A percentile compares a stretch with the other conserved stretches of the same genome.
These are phyloP conservation scores for Aquilaria yunnanensis DNA, from an alignment of 345 rosid genomes.

Conservation along the genomic window DNA sequence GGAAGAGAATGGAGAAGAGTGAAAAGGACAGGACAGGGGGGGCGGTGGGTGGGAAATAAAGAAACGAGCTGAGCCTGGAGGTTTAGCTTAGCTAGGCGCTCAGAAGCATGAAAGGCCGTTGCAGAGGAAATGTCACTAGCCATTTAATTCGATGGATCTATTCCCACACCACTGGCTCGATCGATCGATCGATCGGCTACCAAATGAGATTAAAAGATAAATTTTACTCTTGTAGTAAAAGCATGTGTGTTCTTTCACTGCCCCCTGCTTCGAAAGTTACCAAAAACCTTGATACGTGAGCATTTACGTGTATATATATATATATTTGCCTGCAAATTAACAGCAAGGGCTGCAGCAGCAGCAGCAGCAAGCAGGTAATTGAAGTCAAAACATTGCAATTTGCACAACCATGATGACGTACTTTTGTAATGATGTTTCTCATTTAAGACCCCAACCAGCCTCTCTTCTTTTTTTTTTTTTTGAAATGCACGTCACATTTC, in stretches of 20 bases:
- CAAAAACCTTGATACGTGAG: constrained; percentile 11
- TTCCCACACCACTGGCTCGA: no score
- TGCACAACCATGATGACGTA: constrained; percentile 59
- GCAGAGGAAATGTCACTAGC: constrained; percentile 30
- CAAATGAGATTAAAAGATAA: constrained; percentile 6
- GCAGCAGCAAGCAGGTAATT: no score
- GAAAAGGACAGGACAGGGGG: neutral
- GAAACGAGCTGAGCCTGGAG: neutral
- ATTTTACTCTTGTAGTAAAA: constrained; percentile 4
- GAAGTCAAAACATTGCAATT: constrained; percentile 6
- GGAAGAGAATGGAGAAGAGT: constrained; percentile 20
- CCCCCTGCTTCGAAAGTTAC: constrained; percentile 11
- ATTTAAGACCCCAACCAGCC: constrained; percentile 25
- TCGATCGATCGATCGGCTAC: no score
- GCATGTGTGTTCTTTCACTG: neutral
- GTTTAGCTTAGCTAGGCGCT: constrained; percentile 1
- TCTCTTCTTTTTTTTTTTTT: no score
- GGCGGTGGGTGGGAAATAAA: constrained; percentile 26
- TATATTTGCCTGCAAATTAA: neutral
- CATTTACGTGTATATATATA: neutral
- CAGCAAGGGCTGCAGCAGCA: neutral
- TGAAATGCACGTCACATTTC: no score
- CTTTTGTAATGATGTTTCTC: constrained; percentile 38
- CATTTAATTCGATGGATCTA: neutral
- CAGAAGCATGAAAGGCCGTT: constrained; percentile 33